These are phyloP conservation scores for Aureobasidium sp. DNA, from an alignment of 2,329 filamentous ascomycete genomes.

Conservation along the genomic window DNA sequence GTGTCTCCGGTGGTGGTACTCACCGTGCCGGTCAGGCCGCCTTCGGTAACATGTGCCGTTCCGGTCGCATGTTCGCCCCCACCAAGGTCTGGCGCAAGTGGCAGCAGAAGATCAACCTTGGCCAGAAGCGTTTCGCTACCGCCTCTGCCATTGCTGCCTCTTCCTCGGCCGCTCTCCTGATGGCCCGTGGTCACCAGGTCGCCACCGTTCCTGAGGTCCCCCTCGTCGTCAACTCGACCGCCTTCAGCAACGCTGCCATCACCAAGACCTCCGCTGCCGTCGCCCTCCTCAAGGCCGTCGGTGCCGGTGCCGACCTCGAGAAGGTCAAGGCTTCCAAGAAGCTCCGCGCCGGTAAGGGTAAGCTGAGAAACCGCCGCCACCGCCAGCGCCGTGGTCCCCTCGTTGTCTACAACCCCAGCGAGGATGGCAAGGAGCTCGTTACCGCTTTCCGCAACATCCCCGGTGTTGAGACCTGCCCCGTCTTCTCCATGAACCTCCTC, in stretches of 20 bases:
- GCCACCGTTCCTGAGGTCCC: conserved; percentile 89
- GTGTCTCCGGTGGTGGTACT: conserved; percentile 99
- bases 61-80: conserved; percentile 99
- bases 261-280: conserved; percentile 84
- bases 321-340: conserved; percentile 97
- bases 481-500: conserved; percentile 93
- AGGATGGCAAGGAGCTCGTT: conserved; percentile 89
- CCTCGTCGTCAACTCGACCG: conserved; percentile 85
- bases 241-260: conserved; percentile 70
- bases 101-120: conserved; percentile 99
- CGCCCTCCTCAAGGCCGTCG: conserved; percentile 79
- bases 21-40: conserved; percentile 99
- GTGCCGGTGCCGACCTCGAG: conserved; percentile 80
- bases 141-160: conserved; percentile 96
- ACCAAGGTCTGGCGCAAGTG: conserved; percentile 99
- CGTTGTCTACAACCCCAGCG: conserved; percentile 92
- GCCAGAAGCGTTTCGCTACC: conserved; percentile 98
- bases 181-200: conserved; percentile 96
- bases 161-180: conserved; percentile 84
- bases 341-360: conserved; percentile 97
- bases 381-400: conserved; percentile 96
- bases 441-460: conserved; percentile 97
- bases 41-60: conserved; percentile 99
- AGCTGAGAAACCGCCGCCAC: conserved; percentile 93
- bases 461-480: conserved; percentile 92